Conservation (phyloP, 83 land plant genomes). For the Picea abies region DNA sequence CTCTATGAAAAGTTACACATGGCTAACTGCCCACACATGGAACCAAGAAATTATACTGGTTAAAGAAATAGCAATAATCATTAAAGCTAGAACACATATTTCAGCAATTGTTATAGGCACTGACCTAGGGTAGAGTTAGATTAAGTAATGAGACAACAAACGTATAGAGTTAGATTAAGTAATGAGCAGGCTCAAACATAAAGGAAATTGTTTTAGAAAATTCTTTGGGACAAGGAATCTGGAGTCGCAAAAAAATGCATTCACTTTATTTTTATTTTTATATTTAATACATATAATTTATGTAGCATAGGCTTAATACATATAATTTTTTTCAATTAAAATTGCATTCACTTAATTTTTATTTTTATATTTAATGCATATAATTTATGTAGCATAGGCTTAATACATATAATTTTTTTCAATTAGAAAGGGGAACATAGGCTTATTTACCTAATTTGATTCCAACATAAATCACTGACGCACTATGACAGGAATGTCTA, state of each 20-base stretch:
- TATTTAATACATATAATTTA: background rate
- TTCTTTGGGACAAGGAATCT: no score
- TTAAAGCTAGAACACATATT: slow-evolving; percentile 22
- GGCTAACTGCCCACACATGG: no score
- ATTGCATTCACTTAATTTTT: no score
- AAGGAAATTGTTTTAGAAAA: no score
- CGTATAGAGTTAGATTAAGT: background rate
- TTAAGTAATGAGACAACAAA: slow-evolving; percentile 33
- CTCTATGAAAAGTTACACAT: no score
- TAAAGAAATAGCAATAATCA: no score
- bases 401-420: no score
- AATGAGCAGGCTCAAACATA: background rate
- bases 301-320: no score
- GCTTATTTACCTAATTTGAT: slow-evolving; percentile 56
- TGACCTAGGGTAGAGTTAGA: slow-evolving; percentile 60
- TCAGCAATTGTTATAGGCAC: slow-evolving; percentile 62
- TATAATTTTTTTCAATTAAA: no score
- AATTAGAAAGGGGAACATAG: background rate
- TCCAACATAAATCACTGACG: slow-evolving; percentile 64
- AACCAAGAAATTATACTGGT: no score
- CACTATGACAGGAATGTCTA: slow-evolving; percentile 67
- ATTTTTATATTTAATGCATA: background rate
- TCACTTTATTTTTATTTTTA: no score
- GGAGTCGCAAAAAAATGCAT: no score
- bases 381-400: background rate